Evolutionary conservation across 257 asterid genomes (phyloP).

Genomic region (Craterostigma plantagineum): DNA sequence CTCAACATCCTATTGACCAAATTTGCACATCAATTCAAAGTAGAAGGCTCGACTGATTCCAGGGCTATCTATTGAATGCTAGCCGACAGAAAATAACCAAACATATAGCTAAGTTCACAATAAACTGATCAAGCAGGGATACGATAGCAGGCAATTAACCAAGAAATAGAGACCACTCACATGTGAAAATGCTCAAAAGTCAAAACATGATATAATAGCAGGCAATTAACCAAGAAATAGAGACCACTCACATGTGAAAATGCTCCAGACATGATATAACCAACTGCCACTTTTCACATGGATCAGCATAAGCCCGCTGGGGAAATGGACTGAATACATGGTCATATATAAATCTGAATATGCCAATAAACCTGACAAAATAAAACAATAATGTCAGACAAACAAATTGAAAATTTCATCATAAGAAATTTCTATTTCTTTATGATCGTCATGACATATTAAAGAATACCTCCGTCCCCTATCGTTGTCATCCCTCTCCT

Average conservation of each 20-base stretch:
- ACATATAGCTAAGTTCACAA: not conserved
- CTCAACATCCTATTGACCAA: slow-evolving; percentile 57
- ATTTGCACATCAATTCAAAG: slow-evolving; percentile 10
- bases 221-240: not conserved
- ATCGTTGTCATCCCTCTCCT: slow-evolving; percentile 69
- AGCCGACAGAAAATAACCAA: not conserved
- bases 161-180: slow-evolving; percentile 15
- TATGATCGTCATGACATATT: not conserved
- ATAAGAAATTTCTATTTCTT: not conserved
- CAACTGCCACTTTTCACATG: slow-evolving; percentile 88
- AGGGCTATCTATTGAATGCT: not conserved
- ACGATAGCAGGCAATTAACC: slow-evolving; percentile 18
- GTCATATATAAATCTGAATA: slow-evolving; percentile 81
- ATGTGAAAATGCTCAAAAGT: slow-evolving; percentile 69
- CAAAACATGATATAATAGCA: slow-evolving; percentile 64
- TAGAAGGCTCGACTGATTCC: slow-evolving; percentile 8
- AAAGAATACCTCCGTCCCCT: slow-evolving; percentile 67
- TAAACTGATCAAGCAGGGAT: slow-evolving; percentile 5
- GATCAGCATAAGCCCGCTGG: slow-evolving; percentile 88
- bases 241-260: slow-evolving; percentile 54
- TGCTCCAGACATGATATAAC: slow-evolving; percentile 76
- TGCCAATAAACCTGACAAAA: slow-evolving; percentile 71
- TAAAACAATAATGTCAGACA: slow-evolving; percentile 9
- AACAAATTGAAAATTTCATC: not conserved
- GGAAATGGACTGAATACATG: slow-evolving; percentile 96